Base-by-base conservation (phyloP, 495 filamentous ascomycete genomes). In the Penicillium cinerascens region DNA sequence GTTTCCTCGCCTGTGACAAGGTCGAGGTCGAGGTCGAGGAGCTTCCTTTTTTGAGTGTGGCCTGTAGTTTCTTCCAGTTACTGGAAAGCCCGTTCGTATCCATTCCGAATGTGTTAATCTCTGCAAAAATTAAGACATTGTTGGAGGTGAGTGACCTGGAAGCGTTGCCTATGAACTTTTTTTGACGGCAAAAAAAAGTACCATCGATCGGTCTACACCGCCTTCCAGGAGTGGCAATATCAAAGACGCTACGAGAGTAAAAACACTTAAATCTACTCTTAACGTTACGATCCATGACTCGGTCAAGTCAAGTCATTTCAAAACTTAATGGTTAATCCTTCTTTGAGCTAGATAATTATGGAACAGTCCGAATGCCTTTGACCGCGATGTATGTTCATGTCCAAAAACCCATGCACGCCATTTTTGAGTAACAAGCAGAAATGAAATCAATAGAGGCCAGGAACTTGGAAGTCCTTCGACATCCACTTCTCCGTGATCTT, bases 401-500 rank as follows among this genome's bases (percentile, higher is more conserved):
- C 63, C 63, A 65, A 52, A 60, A 51, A 49, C 56, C 59, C 49
- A 55, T 63, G 54, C 61, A 59, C 63, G 60, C 63, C 52, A 39
- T 58, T 64, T 58, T 59, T 42, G 44, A 57, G 26, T 49, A 54
- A 56, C 50, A 65, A 55, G 29, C 50, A 63, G 46, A 55, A 36
- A 27, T 54, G 47, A 42, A 58, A 54, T 52, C 54, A 61, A 49
- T 66, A 69, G 39, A 68, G 29, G 2, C 74, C 74, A 52, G 74
- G 74, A 7, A 84, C 68, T 67, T 81, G 82, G 74, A 96, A 97
- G 69, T 98, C 93, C 76, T 97, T 97, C 66, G 92, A 88, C 46
- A 85, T 78, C 93, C 93, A 98, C 72, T 96, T 97, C 81, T 96
- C 95, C 15, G 90, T 96, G 21, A 84, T 64, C 66, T 84, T 86